phyloP scores from a whole-genome alignment of 1,284 basidiomycete genomes.

The Bondarzewia mesenterica region DNA sequence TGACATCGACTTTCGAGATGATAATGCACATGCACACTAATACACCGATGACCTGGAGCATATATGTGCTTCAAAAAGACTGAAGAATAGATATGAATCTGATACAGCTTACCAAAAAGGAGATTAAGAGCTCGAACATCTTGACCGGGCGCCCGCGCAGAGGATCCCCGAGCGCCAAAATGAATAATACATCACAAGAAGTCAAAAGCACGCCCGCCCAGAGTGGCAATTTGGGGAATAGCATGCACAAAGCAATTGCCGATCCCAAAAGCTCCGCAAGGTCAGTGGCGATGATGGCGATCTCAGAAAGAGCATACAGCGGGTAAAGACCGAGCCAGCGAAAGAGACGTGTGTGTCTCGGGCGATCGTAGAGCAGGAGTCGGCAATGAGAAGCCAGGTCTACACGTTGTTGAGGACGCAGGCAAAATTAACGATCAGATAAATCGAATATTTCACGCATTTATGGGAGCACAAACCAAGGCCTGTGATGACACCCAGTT shows the following conservation, averaged over 20 bases:
- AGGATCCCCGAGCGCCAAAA: conserved; percentile 61
- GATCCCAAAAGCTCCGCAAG: conserved; percentile 74
- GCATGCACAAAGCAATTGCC: conserved; percentile 75
- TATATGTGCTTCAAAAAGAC: background rate
- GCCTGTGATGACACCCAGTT: conserved; percentile 65
- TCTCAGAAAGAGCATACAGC: conserved; percentile 61
- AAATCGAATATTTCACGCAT: too few relatives aligned
- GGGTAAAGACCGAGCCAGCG: conserved; percentile 68
- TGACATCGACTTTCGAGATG: conserved; percentile 64
- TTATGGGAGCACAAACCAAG: conserved; percentile 40
- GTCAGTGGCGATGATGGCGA: conserved; percentile 78
- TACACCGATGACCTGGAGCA: conserved; percentile 71
- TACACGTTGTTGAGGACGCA: conserved; percentile 16
- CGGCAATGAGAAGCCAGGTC: conserved; percentile 71
- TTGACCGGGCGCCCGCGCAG: conserved; percentile 44
- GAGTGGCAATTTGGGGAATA: conserved; percentile 75
- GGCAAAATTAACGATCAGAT: too few relatives aligned
- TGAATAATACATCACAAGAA: conserved; percentile 74
- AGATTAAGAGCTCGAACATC: conserved; percentile 63
- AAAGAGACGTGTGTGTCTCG: conserved; percentile 50
- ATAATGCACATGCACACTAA: conserved; percentile 80
- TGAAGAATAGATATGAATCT: background rate
- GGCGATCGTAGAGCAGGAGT: conserved; percentile 59
- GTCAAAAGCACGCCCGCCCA: conserved; percentile 84
- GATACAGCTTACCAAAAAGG: conserved; percentile 23